A percentile compares a stretch with the other conserved stretches of the same genome.
Evolutionary conservation across 768 basidiomycete genomes (phyloP).

Genomic region (Cyclocybe cylindracea): DNA sequence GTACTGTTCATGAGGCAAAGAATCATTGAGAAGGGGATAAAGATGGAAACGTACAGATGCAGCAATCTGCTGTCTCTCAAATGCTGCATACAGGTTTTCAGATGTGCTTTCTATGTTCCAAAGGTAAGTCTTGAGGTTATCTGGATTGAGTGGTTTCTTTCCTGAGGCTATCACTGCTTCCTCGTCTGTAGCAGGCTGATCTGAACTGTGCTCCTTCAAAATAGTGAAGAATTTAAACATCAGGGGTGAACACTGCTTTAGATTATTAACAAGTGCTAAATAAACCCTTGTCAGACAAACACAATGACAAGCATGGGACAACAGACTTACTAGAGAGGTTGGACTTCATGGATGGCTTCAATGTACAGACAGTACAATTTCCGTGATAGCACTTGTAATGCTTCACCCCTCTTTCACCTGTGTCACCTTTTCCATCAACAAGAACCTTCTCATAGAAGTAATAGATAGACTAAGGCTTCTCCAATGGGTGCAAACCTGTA

Average conservation of each 20-base stretch:
- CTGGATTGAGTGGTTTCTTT: neutral
- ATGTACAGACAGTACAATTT: constrained; percentile 3
- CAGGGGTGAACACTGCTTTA: neutral
- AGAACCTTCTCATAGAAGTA: constrained; percentile 10
- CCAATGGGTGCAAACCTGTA: no score
- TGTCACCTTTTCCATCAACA: constrained; percentile 2
- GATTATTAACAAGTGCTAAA: constrained; percentile 5
- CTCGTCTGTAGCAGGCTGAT: neutral
- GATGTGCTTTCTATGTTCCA: no score
- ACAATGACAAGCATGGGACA: neutral
- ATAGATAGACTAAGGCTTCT: no score
- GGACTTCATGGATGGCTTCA: constrained; percentile 7
- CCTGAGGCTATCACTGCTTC: constrained; percentile 6
- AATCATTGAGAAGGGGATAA: no score
- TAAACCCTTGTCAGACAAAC: neutral
- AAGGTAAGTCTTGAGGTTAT: no score
- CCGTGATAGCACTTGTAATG: constrained; percentile 18
- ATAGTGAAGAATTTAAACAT: constrained; percentile 5
- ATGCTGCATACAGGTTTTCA: no score
- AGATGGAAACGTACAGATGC: no score
- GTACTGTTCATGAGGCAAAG: no score
- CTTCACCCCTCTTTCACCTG: constrained; percentile 5
- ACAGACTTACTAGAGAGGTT: constrained; percentile 7
- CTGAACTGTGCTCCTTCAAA: neutral
- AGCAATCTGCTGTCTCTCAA: no score